Evolutionary conservation across 2,329 filamentous ascomycete species (phyloP).

Genomic region (Botryotinia calthae): DNA sequence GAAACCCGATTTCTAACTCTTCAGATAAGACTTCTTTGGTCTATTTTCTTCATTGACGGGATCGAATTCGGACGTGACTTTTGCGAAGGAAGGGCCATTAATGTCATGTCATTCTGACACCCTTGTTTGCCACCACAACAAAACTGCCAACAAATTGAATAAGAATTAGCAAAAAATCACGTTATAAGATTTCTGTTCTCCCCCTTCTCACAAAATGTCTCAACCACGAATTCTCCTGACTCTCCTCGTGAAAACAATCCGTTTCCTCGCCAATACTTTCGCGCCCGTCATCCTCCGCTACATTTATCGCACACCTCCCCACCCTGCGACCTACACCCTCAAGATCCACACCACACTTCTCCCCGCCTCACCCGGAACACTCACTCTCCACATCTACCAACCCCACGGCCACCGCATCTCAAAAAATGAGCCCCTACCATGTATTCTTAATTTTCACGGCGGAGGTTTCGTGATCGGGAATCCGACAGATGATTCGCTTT

Average conservation of each 20-base stretch:
- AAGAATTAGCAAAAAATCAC: neutral
- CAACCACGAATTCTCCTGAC: constrained; percentile 14
- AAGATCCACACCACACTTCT: neutral
- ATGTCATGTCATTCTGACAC: neutral
- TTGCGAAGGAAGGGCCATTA: neutral
- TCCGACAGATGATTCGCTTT: constrained; percentile 38
- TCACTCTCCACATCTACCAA: constrained; percentile 16
- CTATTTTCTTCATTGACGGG: neutral
- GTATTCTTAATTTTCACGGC: constrained; percentile 41
- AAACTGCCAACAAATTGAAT: neutral
- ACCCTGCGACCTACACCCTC: constrained; percentile 1
- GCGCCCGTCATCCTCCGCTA: constrained; percentile 10
- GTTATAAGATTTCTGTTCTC: neutral
- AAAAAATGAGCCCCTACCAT: constrained; percentile 23
- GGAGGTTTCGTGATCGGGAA: constrained; percentile 40
- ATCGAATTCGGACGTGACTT: neutral
- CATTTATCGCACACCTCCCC: neutral
- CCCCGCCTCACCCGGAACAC: neutral
- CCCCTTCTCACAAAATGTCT: neutral
- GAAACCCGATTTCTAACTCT: neutral
- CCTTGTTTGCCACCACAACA: neutral
- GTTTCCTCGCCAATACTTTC: constrained; percentile 9
- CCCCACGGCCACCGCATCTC: neutral
- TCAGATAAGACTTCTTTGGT: neutral
- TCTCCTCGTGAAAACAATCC: constrained; percentile 10